These are phyloP conservation scores for Cubamyces lactineus DNA, from an alignment of 768 basidiomycete species.

Conservation along the genomic window DNA sequence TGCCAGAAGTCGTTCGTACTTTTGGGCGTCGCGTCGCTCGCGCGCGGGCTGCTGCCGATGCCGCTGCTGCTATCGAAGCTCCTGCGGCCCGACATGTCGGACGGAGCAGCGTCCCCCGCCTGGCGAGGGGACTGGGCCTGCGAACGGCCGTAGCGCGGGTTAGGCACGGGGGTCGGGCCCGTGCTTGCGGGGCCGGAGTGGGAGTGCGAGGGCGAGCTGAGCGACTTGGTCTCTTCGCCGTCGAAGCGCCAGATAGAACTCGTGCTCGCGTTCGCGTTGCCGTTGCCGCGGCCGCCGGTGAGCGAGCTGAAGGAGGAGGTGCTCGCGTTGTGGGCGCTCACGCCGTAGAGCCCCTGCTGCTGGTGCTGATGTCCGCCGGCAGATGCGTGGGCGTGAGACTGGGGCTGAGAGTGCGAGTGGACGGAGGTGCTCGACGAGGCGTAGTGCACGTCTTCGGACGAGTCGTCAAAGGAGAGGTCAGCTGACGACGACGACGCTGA, in stretches of 20 bases:
- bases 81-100: neutral
- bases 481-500: conserved; percentile 65
- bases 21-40: conserved; percentile 19
- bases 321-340: conserved; percentile 3
- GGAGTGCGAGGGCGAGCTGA: conserved; percentile 27
- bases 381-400: neutral
- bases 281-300: conserved; percentile 29
- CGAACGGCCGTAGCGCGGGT: neutral
- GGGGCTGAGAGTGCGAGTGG: conserved; percentile 11
- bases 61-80: neutral
- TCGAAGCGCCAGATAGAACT: conserved; percentile 75
- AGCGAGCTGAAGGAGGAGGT: conserved; percentile 28
- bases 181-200: neutral
- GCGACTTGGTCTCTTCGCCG: conserved; percentile 65
- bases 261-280: conserved; percentile 31
- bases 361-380: neutral
- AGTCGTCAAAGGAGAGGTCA: conserved; percentile 51
- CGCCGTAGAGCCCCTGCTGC: conserved; percentile 9
- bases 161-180: conserved; percentile 3
- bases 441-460: conserved; percentile 22
- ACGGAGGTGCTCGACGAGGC: conserved; percentile 12
- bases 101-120: neutral
- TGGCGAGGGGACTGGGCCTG: conserved; percentile 1
- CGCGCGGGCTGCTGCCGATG: neutral
- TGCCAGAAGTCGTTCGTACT: conserved; percentile 23